Conservation (phyloP, 768 basidiomycete species). For the Crassisporium funariophilum region DNA sequence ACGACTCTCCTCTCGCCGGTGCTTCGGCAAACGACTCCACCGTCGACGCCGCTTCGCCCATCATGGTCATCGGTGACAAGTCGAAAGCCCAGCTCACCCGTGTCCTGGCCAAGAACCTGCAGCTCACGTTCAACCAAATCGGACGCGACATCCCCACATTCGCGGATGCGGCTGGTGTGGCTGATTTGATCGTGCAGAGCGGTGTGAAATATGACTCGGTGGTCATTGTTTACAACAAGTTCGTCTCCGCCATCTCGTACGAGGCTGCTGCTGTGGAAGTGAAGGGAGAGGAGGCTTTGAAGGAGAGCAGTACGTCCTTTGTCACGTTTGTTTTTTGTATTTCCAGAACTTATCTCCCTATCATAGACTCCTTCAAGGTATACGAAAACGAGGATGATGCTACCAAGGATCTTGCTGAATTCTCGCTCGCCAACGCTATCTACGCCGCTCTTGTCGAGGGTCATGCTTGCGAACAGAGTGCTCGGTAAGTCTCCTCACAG, state of each 20-base stretch:
- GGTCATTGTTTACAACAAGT: conserved; percentile 80
- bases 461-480: conserved; percentile 93
- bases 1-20: conserved; percentile 51
- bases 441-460: conserved; percentile 93
- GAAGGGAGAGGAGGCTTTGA: conserved; percentile 79
- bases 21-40: conserved; percentile 41
- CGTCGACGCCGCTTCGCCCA: conserved; percentile 61
- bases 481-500: conserved; percentile 56
- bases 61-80: conserved; percentile 97
- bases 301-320: conserved; percentile 68
- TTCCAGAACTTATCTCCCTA: background rate
- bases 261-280: conserved; percentile 77
- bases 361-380: conserved; percentile 80
- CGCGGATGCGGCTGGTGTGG: conserved; percentile 90
- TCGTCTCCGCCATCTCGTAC: conserved; percentile 89
- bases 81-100: conserved; percentile 90
- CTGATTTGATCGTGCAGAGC: conserved; percentile 87
- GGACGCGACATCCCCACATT: conserved; percentile 98
- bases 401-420: conserved; percentile 91
- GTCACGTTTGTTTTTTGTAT: background rate
- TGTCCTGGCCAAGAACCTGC: conserved; percentile 60
- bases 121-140: conserved; percentile 95
- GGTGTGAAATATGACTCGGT: conserved; percentile 87
- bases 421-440: conserved; percentile 95
- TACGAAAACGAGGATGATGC: conserved; percentile 99